Conservation (phyloP, 2,329 filamentous ascomycete species). For the Exserohilum turcica region DNA sequence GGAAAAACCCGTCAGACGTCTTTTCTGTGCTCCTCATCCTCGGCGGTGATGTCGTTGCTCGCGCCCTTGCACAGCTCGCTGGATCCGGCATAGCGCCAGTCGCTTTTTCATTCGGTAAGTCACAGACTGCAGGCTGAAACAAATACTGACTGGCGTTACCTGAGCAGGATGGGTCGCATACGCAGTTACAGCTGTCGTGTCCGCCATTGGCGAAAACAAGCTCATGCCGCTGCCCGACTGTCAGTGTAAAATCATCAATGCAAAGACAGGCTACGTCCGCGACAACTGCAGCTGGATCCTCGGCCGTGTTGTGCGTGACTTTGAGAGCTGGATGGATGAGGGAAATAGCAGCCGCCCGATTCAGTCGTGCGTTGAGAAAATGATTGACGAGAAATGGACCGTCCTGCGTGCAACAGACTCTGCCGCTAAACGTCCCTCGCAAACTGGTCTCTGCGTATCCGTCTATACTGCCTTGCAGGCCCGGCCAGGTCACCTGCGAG, state of each 20-base stretch:
- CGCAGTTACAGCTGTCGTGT: slow-evolving; percentile 14
- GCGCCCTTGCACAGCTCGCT: slow-evolving; percentile 25
- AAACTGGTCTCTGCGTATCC: slow-evolving; percentile 1
- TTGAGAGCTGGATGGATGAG: slow-evolving; percentile 20
- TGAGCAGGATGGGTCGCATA: slow-evolving; percentile 20
- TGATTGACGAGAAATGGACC: too few relatives aligned
- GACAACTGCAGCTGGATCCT: slow-evolving; percentile 22
- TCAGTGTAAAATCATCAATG: slow-evolving; percentile 18
- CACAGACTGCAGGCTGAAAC: too few relatives aligned
- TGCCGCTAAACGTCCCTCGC: too few relatives aligned
- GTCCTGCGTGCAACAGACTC: too few relatives aligned
- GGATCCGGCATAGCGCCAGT: slow-evolving; percentile 24
- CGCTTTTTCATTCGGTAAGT: slow-evolving; percentile 27
- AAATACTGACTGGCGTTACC: too few relatives aligned
- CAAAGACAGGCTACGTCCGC: slow-evolving; percentile 12
- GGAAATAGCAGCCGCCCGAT: neutral
- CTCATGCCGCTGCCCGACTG: slow-evolving; percentile 22
- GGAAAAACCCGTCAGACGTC: neutral
- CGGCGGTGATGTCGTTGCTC: slow-evolving; percentile 17
- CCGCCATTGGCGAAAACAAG: slow-evolving; percentile 19
- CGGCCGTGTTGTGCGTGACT: slow-evolving; percentile 22
- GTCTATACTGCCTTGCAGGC: neutral
- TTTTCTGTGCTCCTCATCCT: slow-evolving; percentile 20
- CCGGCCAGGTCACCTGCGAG: neutral
- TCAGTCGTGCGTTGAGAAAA: too few relatives aligned